phyloP scores from a whole-genome alignment of 768 basidiomycete species.

The Zangia roseola region DNA sequence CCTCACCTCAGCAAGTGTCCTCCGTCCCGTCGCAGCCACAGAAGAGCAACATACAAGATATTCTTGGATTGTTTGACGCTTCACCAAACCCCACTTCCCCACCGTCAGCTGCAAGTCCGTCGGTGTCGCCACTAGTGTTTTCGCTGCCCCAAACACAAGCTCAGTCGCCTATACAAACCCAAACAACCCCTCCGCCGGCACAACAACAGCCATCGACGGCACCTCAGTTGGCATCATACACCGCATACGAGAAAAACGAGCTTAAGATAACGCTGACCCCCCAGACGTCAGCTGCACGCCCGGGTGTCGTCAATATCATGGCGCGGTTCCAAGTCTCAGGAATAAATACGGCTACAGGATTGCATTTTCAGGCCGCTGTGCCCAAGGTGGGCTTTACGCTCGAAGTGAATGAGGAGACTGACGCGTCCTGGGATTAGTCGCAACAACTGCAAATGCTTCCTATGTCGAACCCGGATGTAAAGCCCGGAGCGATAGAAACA shows the following conservation, averaged over 20 bases:
- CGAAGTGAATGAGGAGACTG: background rate
- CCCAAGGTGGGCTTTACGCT: constrained; percentile 64
- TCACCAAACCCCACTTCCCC: constrained; percentile 36
- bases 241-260: constrained; percentile 90
- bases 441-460: constrained; percentile 98
- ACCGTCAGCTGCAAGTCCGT: constrained; percentile 1
- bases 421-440: constrained; percentile 49
- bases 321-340: constrained; percentile 81
- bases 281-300: constrained; percentile 72
- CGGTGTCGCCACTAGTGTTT: constrained; percentile 35
- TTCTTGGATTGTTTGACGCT: constrained; percentile 82
- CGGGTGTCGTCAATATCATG: constrained; percentile 89
- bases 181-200: constrained; percentile 30
- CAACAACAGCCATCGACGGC: constrained; percentile 33
- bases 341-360: constrained; percentile 47
- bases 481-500: constrained; percentile 79
- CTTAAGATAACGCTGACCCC: constrained; percentile 89
- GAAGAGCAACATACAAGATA: constrained; percentile 77
- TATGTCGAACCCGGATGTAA: constrained; percentile 84
- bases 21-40: constrained; percentile 46
- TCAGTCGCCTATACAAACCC: constrained; percentile 34
- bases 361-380: constrained; percentile 97
- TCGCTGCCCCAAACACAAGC: constrained; percentile 38
- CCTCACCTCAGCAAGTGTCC: constrained; percentile 33
- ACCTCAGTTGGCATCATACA: constrained; percentile 67